Conservation (phyloP, 208 protist genomes). For the Trypanosoma boissoni region DNA sequence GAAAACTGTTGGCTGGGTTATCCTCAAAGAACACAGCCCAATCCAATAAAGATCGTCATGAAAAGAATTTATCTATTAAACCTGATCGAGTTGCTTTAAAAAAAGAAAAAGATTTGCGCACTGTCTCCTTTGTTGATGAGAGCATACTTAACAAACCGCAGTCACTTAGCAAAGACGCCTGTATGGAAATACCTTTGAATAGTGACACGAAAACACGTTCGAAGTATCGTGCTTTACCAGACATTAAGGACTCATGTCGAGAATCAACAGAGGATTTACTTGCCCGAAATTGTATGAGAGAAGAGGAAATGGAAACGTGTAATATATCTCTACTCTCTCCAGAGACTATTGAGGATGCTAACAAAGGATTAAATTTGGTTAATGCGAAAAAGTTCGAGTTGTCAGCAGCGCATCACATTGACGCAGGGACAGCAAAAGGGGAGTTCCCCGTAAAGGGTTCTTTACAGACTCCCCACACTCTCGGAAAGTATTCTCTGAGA, state of each 20-base stretch:
- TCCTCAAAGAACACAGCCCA: no score
- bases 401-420: no score
- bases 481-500: constrained; percentile 13
- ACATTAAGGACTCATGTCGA: constrained; percentile 9
- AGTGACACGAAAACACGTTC: no score
- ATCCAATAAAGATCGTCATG: no score
- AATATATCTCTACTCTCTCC: constrained; percentile 40
- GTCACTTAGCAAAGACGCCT: constrained; percentile 39
- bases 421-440: not conserved
- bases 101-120: not conserved
- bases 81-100: no score
- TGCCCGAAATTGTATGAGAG: constrained; percentile 44
- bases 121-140: constrained; percentile 24
- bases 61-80: no score
- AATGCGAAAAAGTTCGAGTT: constrained; percentile 39
- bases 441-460: constrained; percentile 20
- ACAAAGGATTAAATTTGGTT: constrained; percentile 31
- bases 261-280: constrained; percentile 48
- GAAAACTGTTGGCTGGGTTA: no score
- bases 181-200: no score
- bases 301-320: constrained; percentile 23
- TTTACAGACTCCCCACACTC: constrained; percentile 35
- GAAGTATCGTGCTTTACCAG: not conserved
- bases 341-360: constrained; percentile 39
- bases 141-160: constrained; percentile 41